Base-by-base conservation (phyloP, 495 filamentous ascomycete species). In the Pseudevernia furfuracea region DNA sequence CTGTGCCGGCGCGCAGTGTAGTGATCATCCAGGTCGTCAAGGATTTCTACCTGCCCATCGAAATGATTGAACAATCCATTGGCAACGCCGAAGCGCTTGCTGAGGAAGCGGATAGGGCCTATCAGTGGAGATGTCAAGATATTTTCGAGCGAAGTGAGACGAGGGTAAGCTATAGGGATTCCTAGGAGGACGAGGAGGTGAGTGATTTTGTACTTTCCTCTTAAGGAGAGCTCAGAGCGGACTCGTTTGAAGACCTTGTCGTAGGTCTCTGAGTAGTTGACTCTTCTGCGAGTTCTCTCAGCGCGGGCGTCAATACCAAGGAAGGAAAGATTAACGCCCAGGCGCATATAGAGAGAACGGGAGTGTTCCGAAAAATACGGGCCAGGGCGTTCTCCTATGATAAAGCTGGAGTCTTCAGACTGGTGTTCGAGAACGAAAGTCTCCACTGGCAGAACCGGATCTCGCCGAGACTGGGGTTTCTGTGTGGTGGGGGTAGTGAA, bases 21-120 rank as follows among this genome's bases (percentile, higher is more conserved):
- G 72, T 97, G 93, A 72, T 96, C 93, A 71, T 96, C 92, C 23
- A 97, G 79, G 69, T 97, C 93, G 71, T 97, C 93, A 11, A 96
- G 79, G 34, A 96, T 80, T 79, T 97, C 93, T 17, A 95, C 85
- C 67, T 85, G 84, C 34, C 93, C 93, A 73, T 96, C 93, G 63
- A 96, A 97, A 58, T 87, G 83, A 74, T 97, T 96, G 82, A 97
- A 96, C 25, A 96, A 78, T 66, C 84, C 84, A 36, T 90, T 90
- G 8, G 87, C 90, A 58, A 95, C 73, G 58, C 93, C 93, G 69
- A 97, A 92, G 58, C 92, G 85, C 74, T 92, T 90, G 79, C 96
- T 95, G 59, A 96, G 72, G 67, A 97, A 87, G 49, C 90, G 89
- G 67, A 97, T 85, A 1, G 90, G 89, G 2, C 85, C 90, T 69